A percentile compares a stretch with the other conserved stretches of the same genome.
Conservation (phyloP, 805 yeast species). For the Barnettozyma siamensis region DNA sequence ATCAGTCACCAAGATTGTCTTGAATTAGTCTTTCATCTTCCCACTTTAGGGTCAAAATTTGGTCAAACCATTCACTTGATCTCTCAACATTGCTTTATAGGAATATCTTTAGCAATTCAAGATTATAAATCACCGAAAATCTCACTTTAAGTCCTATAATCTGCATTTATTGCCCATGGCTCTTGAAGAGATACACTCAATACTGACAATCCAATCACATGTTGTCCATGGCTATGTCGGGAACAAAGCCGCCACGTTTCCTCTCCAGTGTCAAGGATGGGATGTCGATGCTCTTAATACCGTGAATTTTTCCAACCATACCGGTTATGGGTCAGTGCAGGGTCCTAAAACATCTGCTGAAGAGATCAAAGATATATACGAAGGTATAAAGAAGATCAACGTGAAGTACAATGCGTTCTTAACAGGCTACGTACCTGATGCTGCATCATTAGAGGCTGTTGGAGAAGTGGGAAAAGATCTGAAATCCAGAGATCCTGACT, state of each 20-base stretch:
- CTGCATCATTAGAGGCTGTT: conserved; percentile 39
- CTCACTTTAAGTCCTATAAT: too few species aligned
- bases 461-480: conserved; percentile 34
- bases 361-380: conserved; percentile 33
- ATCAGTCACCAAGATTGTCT: too few species aligned
- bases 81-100: too few species aligned
- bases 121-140: too few species aligned
- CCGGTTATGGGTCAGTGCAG: conserved; percentile 55
- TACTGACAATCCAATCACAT: conserved; percentile 59
- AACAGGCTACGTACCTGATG: conserved; percentile 66
- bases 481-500: conserved; percentile 29
- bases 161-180: conserved; percentile 1
- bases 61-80: too few species aligned
- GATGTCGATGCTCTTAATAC: conserved; percentile 63
- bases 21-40: too few species aligned
- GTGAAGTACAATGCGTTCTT: conserved; percentile 46
- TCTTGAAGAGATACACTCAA: conserved; percentile 5
- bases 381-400: conserved; percentile 33
- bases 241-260: conserved; percentile 60
- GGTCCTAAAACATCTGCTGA: conserved; percentile 42
- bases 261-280: conserved; percentile 61
- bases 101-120: too few species aligned
- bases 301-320: conserved; percentile 63
- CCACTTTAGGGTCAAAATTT: too few species aligned
- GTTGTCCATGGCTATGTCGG: conserved; percentile 74